Conservation (phyloP, 768 basidiomycete species). For the Fomitopsis pulvina region DNA sequence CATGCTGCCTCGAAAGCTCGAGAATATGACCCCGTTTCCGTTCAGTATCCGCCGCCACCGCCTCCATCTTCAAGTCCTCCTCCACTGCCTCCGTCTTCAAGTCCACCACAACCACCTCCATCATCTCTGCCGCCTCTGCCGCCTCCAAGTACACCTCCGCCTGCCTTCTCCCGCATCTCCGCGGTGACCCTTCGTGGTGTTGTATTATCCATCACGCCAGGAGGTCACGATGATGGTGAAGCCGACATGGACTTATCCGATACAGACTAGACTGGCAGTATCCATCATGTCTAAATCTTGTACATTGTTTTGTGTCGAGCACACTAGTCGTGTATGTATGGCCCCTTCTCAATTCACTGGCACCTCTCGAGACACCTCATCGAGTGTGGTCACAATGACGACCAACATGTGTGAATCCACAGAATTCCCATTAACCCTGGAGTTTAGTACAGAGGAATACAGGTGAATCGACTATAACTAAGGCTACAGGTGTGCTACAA, state of each 20-base stretch:
- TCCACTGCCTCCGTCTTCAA: slow-evolving; percentile 26
- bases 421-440: slow-evolving; percentile 5
- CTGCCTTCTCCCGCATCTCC: slow-evolving; percentile 6
- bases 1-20: neutral
- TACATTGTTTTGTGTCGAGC: too few species aligned
- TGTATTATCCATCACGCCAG: neutral
- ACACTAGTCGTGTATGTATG: neutral
- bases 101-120: slow-evolving; percentile 28
- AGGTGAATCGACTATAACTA: slow-evolving; percentile 7
- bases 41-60: slow-evolving; percentile 11
- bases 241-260: slow-evolving; percentile 32
- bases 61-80: slow-evolving; percentile 19
- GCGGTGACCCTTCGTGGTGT: slow-evolving; percentile 2
- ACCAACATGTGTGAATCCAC: neutral
- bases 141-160: slow-evolving; percentile 2
- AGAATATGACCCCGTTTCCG: neutral
- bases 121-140: slow-evolving; percentile 18
- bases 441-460: slow-evolving; percentile 11
- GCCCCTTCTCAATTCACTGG: too few species aligned
- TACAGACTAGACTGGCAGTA: too few species aligned
- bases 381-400: too few species aligned
- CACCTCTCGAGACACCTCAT: too few species aligned
- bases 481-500: slow-evolving; percentile 11
- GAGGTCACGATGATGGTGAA: slow-evolving; percentile 10
- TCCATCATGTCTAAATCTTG: too few species aligned